Percentiles rank a stretch among this genome's conserved stretches.
Conservation (phyloP, 805 yeast species). For the Lipomyces mesembrius region DNA sequence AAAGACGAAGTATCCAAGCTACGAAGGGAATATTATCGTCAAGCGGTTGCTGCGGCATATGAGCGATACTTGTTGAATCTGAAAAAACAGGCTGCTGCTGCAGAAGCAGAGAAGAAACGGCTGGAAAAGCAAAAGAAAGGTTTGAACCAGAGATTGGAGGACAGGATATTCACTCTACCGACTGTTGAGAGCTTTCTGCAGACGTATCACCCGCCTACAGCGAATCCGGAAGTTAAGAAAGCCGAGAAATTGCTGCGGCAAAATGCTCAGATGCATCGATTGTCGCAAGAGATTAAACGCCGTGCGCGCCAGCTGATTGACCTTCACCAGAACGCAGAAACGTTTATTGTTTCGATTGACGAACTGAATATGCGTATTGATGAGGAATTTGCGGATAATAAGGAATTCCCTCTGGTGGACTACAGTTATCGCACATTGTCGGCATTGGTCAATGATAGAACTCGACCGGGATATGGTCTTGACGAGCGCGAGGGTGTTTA, state of each 20-base stretch:
- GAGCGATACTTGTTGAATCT: conserved; percentile 5
- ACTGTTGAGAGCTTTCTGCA: conserved; percentile 20
- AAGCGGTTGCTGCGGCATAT: conserved; percentile 14
- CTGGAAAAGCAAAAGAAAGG: conserved; percentile 13
- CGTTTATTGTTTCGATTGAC: background rate
- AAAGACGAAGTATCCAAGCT: conserved; percentile 11
- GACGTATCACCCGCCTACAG: conserved; percentile 17
- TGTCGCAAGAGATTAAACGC: background rate
- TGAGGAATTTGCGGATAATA: conserved; percentile 16
- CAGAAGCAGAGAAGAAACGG: conserved; percentile 5
- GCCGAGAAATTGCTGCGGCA: conserved; percentile 8
- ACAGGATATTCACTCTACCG: conserved; percentile 25
- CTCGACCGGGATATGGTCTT: background rate
- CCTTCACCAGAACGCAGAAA: background rate
- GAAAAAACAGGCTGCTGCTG: conserved; percentile 6
- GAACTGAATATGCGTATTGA: conserved; percentile 8
- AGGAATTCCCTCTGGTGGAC: conserved; percentile 1
- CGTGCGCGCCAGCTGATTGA: conserved; percentile 3
- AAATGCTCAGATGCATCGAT: conserved; percentile 4
- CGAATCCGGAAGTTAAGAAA: background rate
- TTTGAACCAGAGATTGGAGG: conserved; percentile 10
- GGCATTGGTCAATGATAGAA: background rate
- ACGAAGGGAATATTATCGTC: conserved; percentile 19
- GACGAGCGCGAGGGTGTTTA: background rate
- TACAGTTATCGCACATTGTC: conserved; percentile 10